Conservation (phyloP, 768 basidiomycete species). For the Naganishia kalamii region DNA sequence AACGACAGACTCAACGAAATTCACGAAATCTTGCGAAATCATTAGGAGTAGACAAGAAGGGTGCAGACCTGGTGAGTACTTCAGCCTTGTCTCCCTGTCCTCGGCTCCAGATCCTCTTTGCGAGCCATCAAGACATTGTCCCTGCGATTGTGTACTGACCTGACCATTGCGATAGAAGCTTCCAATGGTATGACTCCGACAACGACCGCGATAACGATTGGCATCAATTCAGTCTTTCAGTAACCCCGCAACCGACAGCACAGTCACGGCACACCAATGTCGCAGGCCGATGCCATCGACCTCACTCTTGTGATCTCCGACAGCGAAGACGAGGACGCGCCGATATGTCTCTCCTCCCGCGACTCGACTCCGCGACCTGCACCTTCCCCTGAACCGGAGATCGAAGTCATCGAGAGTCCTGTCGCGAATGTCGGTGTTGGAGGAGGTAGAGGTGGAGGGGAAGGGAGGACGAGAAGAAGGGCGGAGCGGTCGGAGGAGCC, state of each 20-base stretch:
- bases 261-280: neutral
- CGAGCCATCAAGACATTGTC: too few species aligned
- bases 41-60: neutral
- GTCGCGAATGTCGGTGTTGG: neutral
- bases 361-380: neutral
- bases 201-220: neutral
- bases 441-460: neutral
- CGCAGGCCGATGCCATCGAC: slow-evolving; percentile 4
- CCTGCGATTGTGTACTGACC: neutral
- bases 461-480: neutral
- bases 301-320: slow-evolving; percentile 4
- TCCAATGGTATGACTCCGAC: neutral
- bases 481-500: neutral
- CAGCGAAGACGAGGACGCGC: neutral
- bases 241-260: neutral
- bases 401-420: neutral
- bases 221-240: neutral
- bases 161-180: neutral
- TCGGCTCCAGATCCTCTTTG: too few species aligned
- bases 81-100: too few species aligned
- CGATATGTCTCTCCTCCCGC: neutral
- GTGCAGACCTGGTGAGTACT: neutral
- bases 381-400: neutral
- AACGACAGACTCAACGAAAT: too few species aligned
- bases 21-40: too few species aligned